These are phyloP conservation scores for Trichaptum fuscoviolaceum DNA, from an alignment of 768 basidiomycete species.

Conservation along the genomic window DNA sequence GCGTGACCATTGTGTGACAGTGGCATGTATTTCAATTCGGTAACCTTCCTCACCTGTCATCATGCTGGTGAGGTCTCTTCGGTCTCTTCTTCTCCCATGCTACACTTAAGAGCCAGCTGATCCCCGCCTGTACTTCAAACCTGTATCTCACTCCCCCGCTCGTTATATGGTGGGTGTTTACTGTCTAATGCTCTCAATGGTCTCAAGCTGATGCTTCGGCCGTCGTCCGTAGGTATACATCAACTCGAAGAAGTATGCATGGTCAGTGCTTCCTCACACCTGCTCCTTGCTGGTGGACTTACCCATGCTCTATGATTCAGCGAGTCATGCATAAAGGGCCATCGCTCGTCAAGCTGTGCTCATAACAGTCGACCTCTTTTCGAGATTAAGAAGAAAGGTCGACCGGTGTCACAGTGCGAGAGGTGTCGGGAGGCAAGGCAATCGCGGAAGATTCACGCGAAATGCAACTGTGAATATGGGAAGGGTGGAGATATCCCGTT, in stretches of 20 bases:
- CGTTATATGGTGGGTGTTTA: slow-evolving; percentile 2
- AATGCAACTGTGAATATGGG: slow-evolving; percentile 57
- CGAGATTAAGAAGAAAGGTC: slow-evolving; percentile 90
- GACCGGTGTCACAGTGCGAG: slow-evolving; percentile 86
- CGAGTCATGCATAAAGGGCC: slow-evolving; percentile 92
- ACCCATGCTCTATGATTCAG: slow-evolving; percentile 32
- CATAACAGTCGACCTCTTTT: slow-evolving; percentile 88
- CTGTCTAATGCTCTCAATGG: neutral
- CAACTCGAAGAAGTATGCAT: slow-evolving; percentile 70
- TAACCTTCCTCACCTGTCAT: neutral
- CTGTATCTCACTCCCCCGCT: neutral
- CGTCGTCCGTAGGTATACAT: slow-evolving; percentile 51
- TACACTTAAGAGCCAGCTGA: neutral
- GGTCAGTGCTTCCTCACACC: slow-evolving; percentile 37
- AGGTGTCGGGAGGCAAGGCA: slow-evolving; percentile 80
- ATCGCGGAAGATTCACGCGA: slow-evolving; percentile 75
- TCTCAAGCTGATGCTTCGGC: neutral
- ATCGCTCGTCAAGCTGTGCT: slow-evolving; percentile 83
- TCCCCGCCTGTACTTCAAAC: neutral
- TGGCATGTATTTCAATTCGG: neutral
- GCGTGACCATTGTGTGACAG: neutral
- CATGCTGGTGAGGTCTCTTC: neutral
- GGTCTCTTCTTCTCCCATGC: neutral
- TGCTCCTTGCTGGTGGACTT: slow-evolving; percentile 11
- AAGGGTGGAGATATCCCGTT: slow-evolving; percentile 1